A percentile compares a stretch with the other conserved stretches of the same genome.
Conservation (phyloP, 2,329 filamentous ascomycete species). For the Epichloe coenophiala region DNA sequence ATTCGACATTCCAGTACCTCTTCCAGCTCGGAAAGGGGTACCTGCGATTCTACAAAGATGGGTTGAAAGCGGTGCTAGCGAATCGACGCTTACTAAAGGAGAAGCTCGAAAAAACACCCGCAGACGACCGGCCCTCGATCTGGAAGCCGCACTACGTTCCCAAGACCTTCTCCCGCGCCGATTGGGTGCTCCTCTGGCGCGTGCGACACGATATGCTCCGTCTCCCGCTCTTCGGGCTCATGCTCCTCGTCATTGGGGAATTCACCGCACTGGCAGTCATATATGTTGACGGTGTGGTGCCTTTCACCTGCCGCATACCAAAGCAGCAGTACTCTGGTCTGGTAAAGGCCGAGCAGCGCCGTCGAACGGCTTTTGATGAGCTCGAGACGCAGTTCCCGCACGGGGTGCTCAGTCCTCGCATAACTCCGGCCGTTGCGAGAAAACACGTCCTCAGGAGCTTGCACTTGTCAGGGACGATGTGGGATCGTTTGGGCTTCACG, state of each 20-base stretch:
- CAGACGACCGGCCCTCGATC: slow-evolving; percentile 38
- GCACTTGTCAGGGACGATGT: slow-evolving; percentile 31
- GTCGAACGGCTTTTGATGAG: slow-evolving; percentile 34
- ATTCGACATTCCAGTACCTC: slow-evolving; percentile 31
- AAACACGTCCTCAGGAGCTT: slow-evolving; percentile 29
- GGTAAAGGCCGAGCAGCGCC: slow-evolving; percentile 39
- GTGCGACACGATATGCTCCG: slow-evolving; percentile 61
- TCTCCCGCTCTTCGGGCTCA: slow-evolving; percentile 62
- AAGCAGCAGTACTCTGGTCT: slow-evolving; percentile 49
- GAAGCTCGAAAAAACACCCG: slow-evolving; percentile 29
- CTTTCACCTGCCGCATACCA: slow-evolving; percentile 72
- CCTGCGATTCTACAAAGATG: slow-evolving; percentile 74
- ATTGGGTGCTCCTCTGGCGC: slow-evolving; percentile 57
- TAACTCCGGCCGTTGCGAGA: slow-evolving; percentile 17
- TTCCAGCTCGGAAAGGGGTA: slow-evolving; percentile 61
- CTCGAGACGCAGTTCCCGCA: slow-evolving; percentile 19
- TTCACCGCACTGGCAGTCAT: slow-evolving; percentile 72
- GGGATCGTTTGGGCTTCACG: slow-evolving; percentile 35
- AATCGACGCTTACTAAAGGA: slow-evolving; percentile 45
- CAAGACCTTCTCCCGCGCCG: slow-evolving; percentile 39
- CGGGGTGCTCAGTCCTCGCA: slow-evolving; percentile 21
- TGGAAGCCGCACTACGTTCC: slow-evolving; percentile 20
- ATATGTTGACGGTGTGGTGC: slow-evolving; percentile 56
- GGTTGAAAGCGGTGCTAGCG: slow-evolving; percentile 57
- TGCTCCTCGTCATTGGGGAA: slow-evolving; percentile 71